A percentile compares a stretch with the other conserved stretches of the same genome.
Evolutionary conservation across 805 yeast genomes (phyloP).

Genomic region (Ogataea ramenticola): DNA sequence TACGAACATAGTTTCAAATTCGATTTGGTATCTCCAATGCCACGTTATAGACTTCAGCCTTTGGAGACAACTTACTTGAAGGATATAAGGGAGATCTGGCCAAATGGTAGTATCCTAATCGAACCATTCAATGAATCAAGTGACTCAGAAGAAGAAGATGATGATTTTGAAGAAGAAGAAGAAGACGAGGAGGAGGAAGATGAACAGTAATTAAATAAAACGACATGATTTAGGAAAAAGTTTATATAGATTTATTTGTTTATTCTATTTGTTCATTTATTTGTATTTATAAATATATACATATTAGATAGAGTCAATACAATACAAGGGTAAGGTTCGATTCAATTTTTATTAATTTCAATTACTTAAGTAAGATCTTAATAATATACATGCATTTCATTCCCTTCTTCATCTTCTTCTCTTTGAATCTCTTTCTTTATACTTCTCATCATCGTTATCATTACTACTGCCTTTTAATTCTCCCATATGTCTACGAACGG

Average conservation of each 20-base stretch:
- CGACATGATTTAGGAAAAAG: no score
- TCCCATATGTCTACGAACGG: conserved; percentile 43
- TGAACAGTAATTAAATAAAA: no score
- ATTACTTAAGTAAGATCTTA: no score
- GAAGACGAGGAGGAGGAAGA: not conserved
- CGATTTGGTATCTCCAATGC: conserved; percentile 29
- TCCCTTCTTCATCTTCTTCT: conserved; percentile 19
- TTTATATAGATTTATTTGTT: not conserved
- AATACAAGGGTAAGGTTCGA: no score
- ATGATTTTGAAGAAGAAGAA: conserved; percentile 10
- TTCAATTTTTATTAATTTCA: no score
- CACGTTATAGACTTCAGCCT: conserved; percentile 23
- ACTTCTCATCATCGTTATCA: not conserved
- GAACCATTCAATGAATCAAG: conserved; percentile 11
- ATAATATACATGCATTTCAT: no score
- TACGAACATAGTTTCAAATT: conserved; percentile 22
- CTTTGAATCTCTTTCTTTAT: conserved; percentile 8
- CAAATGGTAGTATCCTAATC: conserved; percentile 29
- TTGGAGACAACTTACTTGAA: conserved; percentile 8
- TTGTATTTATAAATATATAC: no score
- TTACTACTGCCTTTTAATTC: conserved; percentile 10
- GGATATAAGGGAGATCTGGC: conserved; percentile 27
- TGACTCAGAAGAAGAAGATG: conserved; percentile 16
- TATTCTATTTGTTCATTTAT: no score
- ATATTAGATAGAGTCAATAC: no score